Evolutionary conservation across 805 yeast species (phyloP).

Genomic region (Candida alai): DNA sequence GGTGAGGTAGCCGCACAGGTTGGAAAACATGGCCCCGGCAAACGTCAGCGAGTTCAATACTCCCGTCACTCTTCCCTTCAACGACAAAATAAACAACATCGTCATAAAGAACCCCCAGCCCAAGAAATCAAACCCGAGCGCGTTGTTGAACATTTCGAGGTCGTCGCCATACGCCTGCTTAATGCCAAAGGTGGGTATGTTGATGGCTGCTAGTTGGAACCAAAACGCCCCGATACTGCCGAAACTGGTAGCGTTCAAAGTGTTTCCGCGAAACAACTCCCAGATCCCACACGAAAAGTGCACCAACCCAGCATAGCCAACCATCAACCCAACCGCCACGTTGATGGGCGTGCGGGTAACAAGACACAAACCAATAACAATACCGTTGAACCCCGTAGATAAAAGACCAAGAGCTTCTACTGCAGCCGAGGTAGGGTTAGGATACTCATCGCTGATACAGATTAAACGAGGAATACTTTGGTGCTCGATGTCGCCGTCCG

Average conservation of each 20-base stretch:
- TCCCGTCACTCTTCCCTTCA: not conserved
- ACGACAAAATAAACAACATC: conserved; percentile 35
- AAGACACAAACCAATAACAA: conserved; percentile 3
- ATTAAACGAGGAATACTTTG: not conserved
- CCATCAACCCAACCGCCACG: conserved; percentile 52
- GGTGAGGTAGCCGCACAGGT: not conserved
- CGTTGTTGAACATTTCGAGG: conserved; percentile 39
- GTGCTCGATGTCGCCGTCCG: not conserved
- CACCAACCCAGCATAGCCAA: conserved; percentile 58
- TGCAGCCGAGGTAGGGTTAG: not conserved
- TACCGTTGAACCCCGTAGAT: conserved; percentile 2
- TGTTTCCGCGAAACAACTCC: conserved; percentile 60
- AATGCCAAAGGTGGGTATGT: conserved; percentile 58
- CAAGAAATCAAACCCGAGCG: conserved; percentile 55
- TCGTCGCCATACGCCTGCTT: conserved; percentile 45
- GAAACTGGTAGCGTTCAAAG: conserved; percentile 64
- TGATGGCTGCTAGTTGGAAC: conserved; percentile 58
- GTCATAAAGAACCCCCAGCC: conserved; percentile 65
- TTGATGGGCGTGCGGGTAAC: conserved; percentile 17
- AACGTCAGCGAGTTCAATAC: conserved; percentile 1
- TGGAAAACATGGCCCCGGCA: conserved; percentile 1
- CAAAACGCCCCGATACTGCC: conserved; percentile 66
- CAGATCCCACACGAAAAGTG: conserved; percentile 63
- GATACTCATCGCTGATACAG: not conserved
- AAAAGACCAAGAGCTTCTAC: conserved; percentile 2